Base-by-base conservation (phyloP, 2,329 filamentous ascomycete species). In the Pseudopithomyces maydicus region DNA sequence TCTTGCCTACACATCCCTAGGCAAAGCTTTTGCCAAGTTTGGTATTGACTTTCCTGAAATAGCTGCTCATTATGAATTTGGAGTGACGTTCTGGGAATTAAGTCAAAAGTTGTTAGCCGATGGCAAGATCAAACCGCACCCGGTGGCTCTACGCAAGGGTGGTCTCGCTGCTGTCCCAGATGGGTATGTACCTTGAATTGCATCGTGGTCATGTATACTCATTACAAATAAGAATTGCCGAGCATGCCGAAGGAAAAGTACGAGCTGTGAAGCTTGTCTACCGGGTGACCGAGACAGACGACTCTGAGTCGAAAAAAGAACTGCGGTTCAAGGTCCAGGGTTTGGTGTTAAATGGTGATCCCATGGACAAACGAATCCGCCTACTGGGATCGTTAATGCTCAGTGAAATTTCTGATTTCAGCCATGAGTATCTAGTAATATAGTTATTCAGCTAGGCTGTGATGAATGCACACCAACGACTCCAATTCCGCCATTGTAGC, bases 121-220 rank as follows among this genome's bases (percentile, higher is more conserved):
- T 49, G 50, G 57, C 17, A 69, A 62, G 55, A 49, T 62, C 26
- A 59, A 51, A 49, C 54, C 60, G 43, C 66, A 69, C 59, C 58
- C 53, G 6, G 42, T 48, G 14, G 63, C 64, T 3, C 53, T 63
- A 11, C 57, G 63, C 33, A 50, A 57, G 12, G 63, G 65, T 1
- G 63, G 64, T 1, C 23, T 69, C 35, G 56, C 63, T 23, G 58
- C 50, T 2, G 46, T 69, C 8, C 29, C 58, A 35, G 39, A 39
- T n/a, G 53, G 53, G 47, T 56, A 33, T 36, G 47, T 26, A 3
- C 15, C 20, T 26, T 6, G 3, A 2, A 44, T 17, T 12, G 7
- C 23, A 6, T 12, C 4, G 8, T 26, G 3, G 2, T 3, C 14
- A 51, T 33, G 2, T 6, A 26, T 50, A 39, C 48, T 56, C 20